Evolutionary conservation across 2,329 filamentous ascomycete species (phyloP), one percentile per base, ranked within the genome.

Genomic region (Biscogniauxia mediterranea): DNA sequence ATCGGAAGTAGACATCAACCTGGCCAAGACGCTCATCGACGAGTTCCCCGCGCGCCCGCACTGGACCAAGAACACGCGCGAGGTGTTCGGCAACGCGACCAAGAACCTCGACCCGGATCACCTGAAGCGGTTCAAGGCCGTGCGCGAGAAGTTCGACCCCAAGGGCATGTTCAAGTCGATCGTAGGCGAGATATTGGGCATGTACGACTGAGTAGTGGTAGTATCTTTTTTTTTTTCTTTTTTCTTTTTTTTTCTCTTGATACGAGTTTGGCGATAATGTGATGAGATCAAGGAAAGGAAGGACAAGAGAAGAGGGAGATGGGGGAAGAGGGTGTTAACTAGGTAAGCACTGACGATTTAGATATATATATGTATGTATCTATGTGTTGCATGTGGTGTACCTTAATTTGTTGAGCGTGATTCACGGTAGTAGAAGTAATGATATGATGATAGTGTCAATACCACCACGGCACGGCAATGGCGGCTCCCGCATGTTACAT

Each of bases 51-150:
- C 78, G 66, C 75, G 81, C 5, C 81, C 81, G 28, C 81, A 83
- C 69, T 83, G 81, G 81, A 83, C 81, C 11, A 83, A 83, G 73
- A 83, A 83, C 65, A 82, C 79, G 3, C 72, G 81, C 19, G 78
- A 81, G 21, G 75, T 83, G 8, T 78, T 82, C 56, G 67, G 73
- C 55, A 75, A 77, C 53, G 70, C 78, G 0, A 77, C 76, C 50
- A 79, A 81, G 71, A 80, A 83, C 55, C 64, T 83, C 20, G 81
- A 83, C 62, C 76, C 78, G 0, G 68, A 73, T 72, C 74, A 83
- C 61, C 71, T 82, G 13, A 70, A 73, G 3, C 74, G 80, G 15
- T 83, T 83, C 72, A 83, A 82, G 69, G 74, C 74, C 19, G 77
- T 81, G 19, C 74, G 79, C 26, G 69, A 83, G 67, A 75, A 77